Percentiles rank a stretch among this genome's conserved stretches.
Evolutionary conservation across 2,329 filamentous ascomycete genomes (phyloP).

Genomic region (Chaetomiaceae sp.): DNA sequence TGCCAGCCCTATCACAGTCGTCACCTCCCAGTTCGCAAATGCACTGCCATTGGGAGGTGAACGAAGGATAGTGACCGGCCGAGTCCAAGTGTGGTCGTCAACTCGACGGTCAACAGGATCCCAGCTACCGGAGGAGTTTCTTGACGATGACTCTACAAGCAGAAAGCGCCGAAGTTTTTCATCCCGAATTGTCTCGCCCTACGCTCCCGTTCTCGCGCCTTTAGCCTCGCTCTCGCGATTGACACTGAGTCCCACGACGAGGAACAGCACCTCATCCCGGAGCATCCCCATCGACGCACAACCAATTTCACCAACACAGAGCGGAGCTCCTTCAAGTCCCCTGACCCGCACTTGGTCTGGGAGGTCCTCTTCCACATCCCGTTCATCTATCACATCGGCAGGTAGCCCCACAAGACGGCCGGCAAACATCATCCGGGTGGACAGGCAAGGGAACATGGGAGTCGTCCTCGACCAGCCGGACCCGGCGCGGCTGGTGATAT

Average conservation of each 20-base stretch:
- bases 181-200: neutral
- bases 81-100: slow-evolving; percentile 20
- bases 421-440: slow-evolving; percentile 8
- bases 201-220: neutral
- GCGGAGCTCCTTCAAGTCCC: neutral
- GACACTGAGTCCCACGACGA: no score
- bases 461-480: slow-evolving; percentile 13
- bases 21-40: slow-evolving; percentile 8
- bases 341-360: neutral
- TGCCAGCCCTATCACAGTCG: neutral
- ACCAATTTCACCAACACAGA: neutral
- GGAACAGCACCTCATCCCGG: neutral
- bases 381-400: neutral
- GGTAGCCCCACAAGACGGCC: neutral
- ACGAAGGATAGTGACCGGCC: slow-evolving; percentile 1
- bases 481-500: slow-evolving; percentile 9
- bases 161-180: neutral
- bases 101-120: neutral
- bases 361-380: slow-evolving; percentile 1
- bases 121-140: slow-evolving; percentile 4
- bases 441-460: slow-evolving; percentile 7
- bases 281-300: neutral
- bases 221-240: slow-evolving; percentile 3
- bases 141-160: neutral
- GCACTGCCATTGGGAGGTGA: slow-evolving; percentile 7